Evolutionary conservation across 345 rosid species (phyloP), one percentile per base, ranked within the genome.

Genomic region (Boechera stricta): DNA sequence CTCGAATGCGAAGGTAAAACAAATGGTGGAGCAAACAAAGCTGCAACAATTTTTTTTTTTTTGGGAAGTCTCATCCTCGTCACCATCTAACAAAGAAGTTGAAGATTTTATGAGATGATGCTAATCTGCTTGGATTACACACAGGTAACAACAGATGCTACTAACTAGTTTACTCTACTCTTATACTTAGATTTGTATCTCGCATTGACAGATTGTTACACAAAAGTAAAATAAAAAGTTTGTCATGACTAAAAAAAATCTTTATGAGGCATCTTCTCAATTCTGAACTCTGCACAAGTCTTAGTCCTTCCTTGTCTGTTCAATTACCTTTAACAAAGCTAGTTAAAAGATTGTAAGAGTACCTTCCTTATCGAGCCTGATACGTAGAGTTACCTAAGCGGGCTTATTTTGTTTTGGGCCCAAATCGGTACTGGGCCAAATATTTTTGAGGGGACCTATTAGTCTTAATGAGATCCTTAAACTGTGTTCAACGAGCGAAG

Each of bases 1-100:
- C 68, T 9, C 73, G 59, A 78, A 75, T 74, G 64, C 83, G 80
- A 61, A 79, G 87, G 82, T 90, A 32, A 64, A 55, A 52, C 44
- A 18, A 52, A 42, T 16, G 10, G 12, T 28, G 21, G 69, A 16
- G 53, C 53, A 48, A 16, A 7, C 6, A 1, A 13, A 48, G 76
- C 57, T 48, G 58, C 48, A 55, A 47, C 59, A 55, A 32, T 56
- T 56, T 21, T 31, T 16, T 54, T 49, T 10, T 21, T 2, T n/a
- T 16, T 18, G 7, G 42, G 28, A 62, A 77, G 75, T 44, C 65
- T 62, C 72, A 57, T 77, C 81, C 56, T 64, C 49, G n/a, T 64
- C 38, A 69, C 52, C 28, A 44, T 49, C 59, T 71, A 71, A 77
- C 72, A 71, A 71, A 70, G 66, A 71, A 64, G 72, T 26, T 71